phyloP scores from a whole-genome alignment of 768 basidiomycete genomes.

The Strobilomyces dryophilus region DNA sequence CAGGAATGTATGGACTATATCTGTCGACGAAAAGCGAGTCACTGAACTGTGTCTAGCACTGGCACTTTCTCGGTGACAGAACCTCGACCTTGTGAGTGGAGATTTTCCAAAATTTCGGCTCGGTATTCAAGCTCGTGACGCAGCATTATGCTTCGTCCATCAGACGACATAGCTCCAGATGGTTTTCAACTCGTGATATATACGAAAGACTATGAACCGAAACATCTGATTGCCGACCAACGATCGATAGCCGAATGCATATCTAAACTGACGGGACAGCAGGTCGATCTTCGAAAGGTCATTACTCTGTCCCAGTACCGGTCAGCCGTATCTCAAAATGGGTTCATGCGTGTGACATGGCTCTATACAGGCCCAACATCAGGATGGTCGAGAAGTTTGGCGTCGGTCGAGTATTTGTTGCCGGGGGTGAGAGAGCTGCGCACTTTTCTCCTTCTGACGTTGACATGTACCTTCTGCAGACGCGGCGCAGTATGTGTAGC shows the following conservation, averaged over 20 bases:
- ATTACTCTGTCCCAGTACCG: conserved; percentile 25
- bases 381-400: too few relatives aligned
- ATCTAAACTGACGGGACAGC: conserved; percentile 22
- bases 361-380: too few relatives aligned
- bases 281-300: conserved; percentile 30
- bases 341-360: background rate
- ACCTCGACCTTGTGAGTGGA: conserved; percentile 5
- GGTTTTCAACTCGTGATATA: conserved; percentile 17
- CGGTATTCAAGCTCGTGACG: background rate
- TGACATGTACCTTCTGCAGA: conserved; percentile 28
- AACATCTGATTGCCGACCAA: conserved; percentile 14
- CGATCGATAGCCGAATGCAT: conserved; percentile 30
- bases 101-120: background rate
- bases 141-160: conserved; percentile 13
- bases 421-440: background rate
- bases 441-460: background rate
- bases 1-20: conserved; percentile 14
- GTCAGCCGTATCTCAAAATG: conserved; percentile 17
- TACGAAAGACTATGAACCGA: conserved; percentile 6
- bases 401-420: too few relatives aligned
- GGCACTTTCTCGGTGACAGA: conserved; percentile 19
- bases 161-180: conserved; percentile 19
- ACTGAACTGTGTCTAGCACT: conserved; percentile 11
- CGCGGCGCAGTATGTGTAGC: conserved; percentile 38
- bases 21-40: too few relatives aligned